phyloP scores from a whole-genome alignment of 331 rosid species.

The Pyrus hybrid region DNA sequence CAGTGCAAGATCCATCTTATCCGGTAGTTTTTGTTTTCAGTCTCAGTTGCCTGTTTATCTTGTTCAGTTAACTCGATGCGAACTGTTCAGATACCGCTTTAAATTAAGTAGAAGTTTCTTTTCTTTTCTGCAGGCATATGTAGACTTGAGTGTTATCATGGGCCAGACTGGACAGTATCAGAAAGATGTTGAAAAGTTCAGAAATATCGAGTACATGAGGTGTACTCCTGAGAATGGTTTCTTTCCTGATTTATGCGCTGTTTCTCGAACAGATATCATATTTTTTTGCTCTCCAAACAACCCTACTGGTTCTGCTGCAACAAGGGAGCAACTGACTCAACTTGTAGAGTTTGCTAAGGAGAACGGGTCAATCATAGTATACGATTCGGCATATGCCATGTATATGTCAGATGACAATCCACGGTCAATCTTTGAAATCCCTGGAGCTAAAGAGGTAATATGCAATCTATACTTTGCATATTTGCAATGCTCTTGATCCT shows the following conservation, averaged over 20 bases:
- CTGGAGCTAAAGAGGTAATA: constrained; percentile 89
- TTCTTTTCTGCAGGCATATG: constrained; percentile 63
- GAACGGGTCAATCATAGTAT: constrained; percentile 75
- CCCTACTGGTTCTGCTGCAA: constrained; percentile 89
- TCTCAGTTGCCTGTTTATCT: background rate
- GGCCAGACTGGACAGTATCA: constrained; percentile 79
- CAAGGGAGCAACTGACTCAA: constrained; percentile 67
- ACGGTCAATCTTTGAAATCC: constrained; percentile 85
- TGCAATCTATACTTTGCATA: background rate
- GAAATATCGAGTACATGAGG: constrained; percentile 76
- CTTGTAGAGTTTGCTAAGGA: constrained; percentile 77
- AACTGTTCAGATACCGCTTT: background rate
- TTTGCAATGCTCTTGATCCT: background rate
- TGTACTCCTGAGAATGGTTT: constrained; percentile 73
- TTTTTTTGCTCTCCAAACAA: constrained; percentile 94
- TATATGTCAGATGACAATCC: constrained; percentile 81
- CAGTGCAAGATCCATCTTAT: constrained; percentile 97
- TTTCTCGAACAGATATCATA: constrained; percentile 55
- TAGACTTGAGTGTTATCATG: constrained; percentile 80
- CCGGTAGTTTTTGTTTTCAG: constrained; percentile 42
- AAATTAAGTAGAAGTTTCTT: background rate
- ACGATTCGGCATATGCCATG: constrained; percentile 87
- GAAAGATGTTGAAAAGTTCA: constrained; percentile 48
- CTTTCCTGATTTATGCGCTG: constrained; percentile 56
- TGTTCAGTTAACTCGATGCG: background rate